These are phyloP conservation scores for Penicillium hesseltinei DNA, from an alignment of 2,329 filamentous ascomycete genomes.

Conservation along the genomic window DNA sequence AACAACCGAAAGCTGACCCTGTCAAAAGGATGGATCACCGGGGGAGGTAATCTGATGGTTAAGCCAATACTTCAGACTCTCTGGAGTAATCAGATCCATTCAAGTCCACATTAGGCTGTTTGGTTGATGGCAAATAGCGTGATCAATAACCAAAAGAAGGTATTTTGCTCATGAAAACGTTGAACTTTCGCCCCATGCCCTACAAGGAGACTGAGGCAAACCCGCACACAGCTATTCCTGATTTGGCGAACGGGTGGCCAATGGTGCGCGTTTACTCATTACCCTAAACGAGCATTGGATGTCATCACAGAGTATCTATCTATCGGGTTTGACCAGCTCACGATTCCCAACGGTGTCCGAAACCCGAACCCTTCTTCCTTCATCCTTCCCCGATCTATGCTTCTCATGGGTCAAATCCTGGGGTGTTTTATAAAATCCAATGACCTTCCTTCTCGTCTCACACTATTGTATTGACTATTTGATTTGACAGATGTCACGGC, in stretches of 20 bases:
- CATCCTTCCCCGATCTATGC: slow-evolving; percentile 2
- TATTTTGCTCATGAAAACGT: slow-evolving; percentile 12
- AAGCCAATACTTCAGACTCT: slow-evolving; percentile 9
- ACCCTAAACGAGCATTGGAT: slow-evolving; percentile 7
- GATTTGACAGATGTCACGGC: not conserved
- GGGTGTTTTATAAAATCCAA: slow-evolving; percentile 15
- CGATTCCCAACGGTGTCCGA: slow-evolving; percentile 4
- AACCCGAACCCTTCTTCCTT: slow-evolving; percentile 1
- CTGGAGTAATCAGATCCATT: slow-evolving; percentile 15
- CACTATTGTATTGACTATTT: not conserved
- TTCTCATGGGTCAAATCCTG: slow-evolving; percentile 10
- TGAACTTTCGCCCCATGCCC: slow-evolving; percentile 18
- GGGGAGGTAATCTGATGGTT: slow-evolving; percentile 10
- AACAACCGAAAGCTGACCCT: slow-evolving; percentile 16
- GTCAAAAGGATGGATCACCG: slow-evolving; percentile 10
- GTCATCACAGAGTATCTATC: slow-evolving; percentile 18
- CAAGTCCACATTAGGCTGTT: slow-evolving; percentile 4
- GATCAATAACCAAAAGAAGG: slow-evolving; percentile 5
- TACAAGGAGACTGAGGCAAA: slow-evolving; percentile 7
- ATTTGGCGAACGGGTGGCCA: slow-evolving; percentile 16
- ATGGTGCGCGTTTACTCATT: slow-evolving; percentile 7
- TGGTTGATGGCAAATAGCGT: slow-evolving; percentile 21
- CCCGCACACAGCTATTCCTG: slow-evolving; percentile 1
- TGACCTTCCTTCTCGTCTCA: slow-evolving; percentile 5
- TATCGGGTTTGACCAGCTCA: slow-evolving; percentile 7